These are phyloP conservation scores for Capsicum chinense DNA, from an alignment of 257 asterid genomes.

Conservation along the genomic window DNA sequence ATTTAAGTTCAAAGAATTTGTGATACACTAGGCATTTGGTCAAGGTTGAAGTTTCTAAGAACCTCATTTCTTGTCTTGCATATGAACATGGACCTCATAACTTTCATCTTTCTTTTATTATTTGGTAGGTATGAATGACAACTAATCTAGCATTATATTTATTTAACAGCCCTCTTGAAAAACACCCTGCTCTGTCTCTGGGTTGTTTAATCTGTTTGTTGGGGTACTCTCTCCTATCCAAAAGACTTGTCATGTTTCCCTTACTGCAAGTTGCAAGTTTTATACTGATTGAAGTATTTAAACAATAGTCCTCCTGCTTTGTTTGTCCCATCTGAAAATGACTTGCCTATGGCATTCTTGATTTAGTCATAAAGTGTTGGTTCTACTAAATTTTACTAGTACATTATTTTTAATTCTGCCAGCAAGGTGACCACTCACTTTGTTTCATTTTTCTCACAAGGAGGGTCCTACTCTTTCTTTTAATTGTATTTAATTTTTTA, in stretches of 20 bases:
- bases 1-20: background rate
- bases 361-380: constrained; percentile 23
- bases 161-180: constrained; percentile 7
- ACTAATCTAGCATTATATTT: constrained; percentile 22
- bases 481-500: background rate
- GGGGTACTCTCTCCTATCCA: background rate
- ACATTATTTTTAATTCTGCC: constrained; percentile 25
- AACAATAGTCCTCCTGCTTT: background rate
- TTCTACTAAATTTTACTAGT: background rate
- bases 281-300: background rate
- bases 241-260: background rate
- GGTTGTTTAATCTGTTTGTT: background rate
- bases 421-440: constrained; percentile 26
- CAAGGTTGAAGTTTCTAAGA: constrained; percentile 8
- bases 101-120: background rate
- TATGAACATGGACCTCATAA: background rate
- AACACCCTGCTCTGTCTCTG: background rate
- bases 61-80: background rate
- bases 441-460: constrained; percentile 19
- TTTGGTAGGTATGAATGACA: constrained; percentile 20
- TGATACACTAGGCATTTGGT: background rate
- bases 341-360: background rate
- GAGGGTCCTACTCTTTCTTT: constrained; percentile 22
- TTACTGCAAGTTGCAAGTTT: background rate
- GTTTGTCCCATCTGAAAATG: constrained; percentile 21